These are phyloP conservation scores for Xylariaceae sp. DNA, from an alignment of 2,329 filamentous ascomycete genomes.

Conservation along the genomic window DNA sequence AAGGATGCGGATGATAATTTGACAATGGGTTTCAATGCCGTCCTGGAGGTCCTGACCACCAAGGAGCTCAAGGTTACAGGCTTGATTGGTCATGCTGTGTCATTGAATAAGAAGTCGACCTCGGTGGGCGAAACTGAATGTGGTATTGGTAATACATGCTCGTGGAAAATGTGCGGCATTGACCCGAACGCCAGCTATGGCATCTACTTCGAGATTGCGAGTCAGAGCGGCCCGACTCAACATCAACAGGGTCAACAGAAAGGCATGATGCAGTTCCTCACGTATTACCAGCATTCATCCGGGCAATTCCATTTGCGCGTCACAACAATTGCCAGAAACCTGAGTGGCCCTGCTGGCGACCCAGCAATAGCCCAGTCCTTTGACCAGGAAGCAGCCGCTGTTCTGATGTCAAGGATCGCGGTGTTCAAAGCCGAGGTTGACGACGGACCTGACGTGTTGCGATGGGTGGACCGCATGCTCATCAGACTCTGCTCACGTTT, in stretches of 20 bases:
- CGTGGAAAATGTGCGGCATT: slow-evolving; percentile 99
- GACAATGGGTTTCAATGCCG: slow-evolving; percentile 96
- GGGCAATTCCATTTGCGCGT: slow-evolving; percentile 95
- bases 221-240: slow-evolving; percentile 78
- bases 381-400: slow-evolving; percentile 94
- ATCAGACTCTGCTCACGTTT: slow-evolving; percentile 95
- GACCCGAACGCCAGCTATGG: slow-evolving; percentile 91
- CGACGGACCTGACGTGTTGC: slow-evolving; percentile 93
- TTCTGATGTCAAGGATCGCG: slow-evolving; percentile 97
- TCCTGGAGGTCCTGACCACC: slow-evolving; percentile 90
- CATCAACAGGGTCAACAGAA: slow-evolving; percentile 85
- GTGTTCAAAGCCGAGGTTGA: slow-evolving; percentile 99
- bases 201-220: slow-evolving; percentile 95
- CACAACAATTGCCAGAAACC: slow-evolving; percentile 83
- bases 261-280: slow-evolving; percentile 96
- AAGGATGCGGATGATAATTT: slow-evolving; percentile 94
- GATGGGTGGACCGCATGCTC: slow-evolving; percentile 98
- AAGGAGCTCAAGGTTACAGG: slow-evolving; percentile 98
- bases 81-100: slow-evolving; percentile 92
- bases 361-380: slow-evolving; percentile 95
- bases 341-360: slow-evolving; percentile 90
- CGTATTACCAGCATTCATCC: slow-evolving; percentile 96
- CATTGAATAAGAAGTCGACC: slow-evolving; percentile 94
- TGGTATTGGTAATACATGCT: slow-evolving; percentile 96
- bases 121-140: slow-evolving; percentile 97